These are phyloP conservation scores for Saksenaea vasiformis DNA, from an alignment of 371 early-diverging fungal genomes.

Conservation along the genomic window DNA sequence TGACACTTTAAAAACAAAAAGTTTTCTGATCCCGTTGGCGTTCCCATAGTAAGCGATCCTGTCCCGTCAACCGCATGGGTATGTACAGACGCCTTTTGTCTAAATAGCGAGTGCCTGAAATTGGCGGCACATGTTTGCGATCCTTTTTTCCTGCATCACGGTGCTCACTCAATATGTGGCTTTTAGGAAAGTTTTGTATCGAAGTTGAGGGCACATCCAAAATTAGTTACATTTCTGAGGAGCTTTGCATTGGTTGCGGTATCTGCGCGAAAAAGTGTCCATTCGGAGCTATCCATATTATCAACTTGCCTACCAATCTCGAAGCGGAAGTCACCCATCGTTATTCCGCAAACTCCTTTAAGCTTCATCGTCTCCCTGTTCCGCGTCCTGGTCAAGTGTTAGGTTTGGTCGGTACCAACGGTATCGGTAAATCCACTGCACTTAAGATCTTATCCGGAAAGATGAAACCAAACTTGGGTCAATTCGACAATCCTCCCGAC, in stretches of 20 bases:
- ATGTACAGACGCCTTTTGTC: slow-evolving; percentile 19
- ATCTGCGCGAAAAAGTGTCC: slow-evolving; percentile 99
- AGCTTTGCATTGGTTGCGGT: slow-evolving; percentile 99
- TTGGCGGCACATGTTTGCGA: slow-evolving; percentile 1
- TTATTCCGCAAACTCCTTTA: slow-evolving; percentile 99
- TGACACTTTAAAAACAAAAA: background rate
- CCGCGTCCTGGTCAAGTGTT: slow-evolving; percentile 98
- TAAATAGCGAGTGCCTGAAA: background rate
- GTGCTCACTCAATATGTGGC: slow-evolving; percentile 16
- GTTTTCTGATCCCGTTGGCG: background rate
- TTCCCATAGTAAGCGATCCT: slow-evolving; percentile 72
- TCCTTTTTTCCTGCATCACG: slow-evolving; percentile 6
- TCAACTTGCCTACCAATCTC: slow-evolving; percentile 99
- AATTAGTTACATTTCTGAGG: slow-evolving; percentile 95
- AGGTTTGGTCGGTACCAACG: slow-evolving; percentile 99
- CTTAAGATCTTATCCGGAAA: slow-evolving; percentile 97
- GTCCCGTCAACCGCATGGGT: slow-evolving; percentile 88
- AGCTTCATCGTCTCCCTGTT: slow-evolving; percentile 98
- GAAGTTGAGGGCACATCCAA: slow-evolving; percentile 85
- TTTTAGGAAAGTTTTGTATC: slow-evolving; percentile 94
- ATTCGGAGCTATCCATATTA: slow-evolving; percentile 97
- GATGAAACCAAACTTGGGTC: slow-evolving; percentile 98
- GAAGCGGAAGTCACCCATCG: slow-evolving; percentile 97
- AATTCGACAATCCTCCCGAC: slow-evolving; percentile 87
- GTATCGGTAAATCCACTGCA: slow-evolving; percentile 98